Evolutionary conservation across 441 rosid species (phyloP), one percentile per base, ranked within the genome.

Genomic region (Biscutella laevigata): DNA sequence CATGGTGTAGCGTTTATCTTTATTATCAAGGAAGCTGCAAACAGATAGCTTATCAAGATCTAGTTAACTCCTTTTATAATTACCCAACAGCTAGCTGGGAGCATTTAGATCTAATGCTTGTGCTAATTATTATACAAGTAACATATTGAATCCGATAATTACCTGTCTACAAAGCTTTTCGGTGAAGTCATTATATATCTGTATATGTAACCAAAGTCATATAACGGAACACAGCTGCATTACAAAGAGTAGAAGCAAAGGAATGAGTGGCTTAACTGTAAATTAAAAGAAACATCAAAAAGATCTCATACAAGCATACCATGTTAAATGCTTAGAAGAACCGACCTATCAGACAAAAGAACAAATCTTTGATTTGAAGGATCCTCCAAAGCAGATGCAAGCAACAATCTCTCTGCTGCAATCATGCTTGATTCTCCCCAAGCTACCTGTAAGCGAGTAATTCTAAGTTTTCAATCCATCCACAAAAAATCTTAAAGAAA

Each of bases 351-450:
- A 40, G 98, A 92, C 27, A 92, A 83, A 15, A 92, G 88, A 50
- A 86, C 77, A 64, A 92, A 92, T 80, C 95, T 81, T 65, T 81
- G 94, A 70, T 86, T 92, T 2, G 86, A 84, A 4, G 78, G 78
- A 71, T 92, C 95, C 48, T 77, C 81, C 8, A 92, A 67, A 16
- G 95, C 91, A 37, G 82, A 63, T 6, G 73, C 82, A 62, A 88
- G 69, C 56, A 88, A 73, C 75, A 92, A 72, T 73, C 88, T 80
- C 71, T 88, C 95, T 1, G 99, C 99, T 49, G 72, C 75, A 19
- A 92, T 78, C 95, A 92, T 88, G 61, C 88, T 88, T 3, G 95
- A 67, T 68, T 88, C 89, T 41, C 97, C 99, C 95, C 99, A 92
- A 4, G 7, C 60, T 43, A 92, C 95, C 97, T 90, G 57, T 38